Conservation (phyloP, 345 rosid species). For the Cardiospermum halicacabum region DNA sequence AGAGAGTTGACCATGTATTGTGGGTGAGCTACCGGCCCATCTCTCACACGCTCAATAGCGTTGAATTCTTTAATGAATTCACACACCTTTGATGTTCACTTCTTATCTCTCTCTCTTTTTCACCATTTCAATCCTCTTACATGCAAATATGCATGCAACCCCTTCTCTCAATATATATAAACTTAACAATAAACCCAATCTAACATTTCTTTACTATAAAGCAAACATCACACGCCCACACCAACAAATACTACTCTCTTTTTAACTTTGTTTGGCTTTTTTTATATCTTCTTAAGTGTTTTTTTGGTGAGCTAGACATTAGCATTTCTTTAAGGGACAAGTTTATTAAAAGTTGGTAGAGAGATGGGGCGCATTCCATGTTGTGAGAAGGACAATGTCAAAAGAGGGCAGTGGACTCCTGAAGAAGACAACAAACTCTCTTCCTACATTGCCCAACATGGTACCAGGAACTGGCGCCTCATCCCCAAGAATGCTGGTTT, state of each 20-base stretch:
- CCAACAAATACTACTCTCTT: not conserved
- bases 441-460: constrained; percentile 86
- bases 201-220: constrained; percentile 6
- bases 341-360: not conserved
- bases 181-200: constrained; percentile 12
- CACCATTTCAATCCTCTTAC: not conserved
- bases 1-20: constrained; percentile 61
- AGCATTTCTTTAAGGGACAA: not conserved
- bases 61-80: constrained; percentile 91
- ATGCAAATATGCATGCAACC: constrained; percentile 10
- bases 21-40: constrained; percentile 90
- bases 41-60: constrained; percentile 83
- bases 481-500: constrained; percentile 91
- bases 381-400: constrained; percentile 89
- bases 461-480: constrained; percentile 94
- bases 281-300: not conserved
- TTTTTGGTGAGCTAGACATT: not conserved
- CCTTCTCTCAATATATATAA: constrained; percentile 16
- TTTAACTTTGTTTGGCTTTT: not conserved
- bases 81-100: constrained; percentile 62
- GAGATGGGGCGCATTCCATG: constrained; percentile 91
- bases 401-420: constrained; percentile 98
- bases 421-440: constrained; percentile 96
- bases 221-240: not conserved
- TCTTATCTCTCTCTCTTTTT: not conserved